Evolutionary conservation across 306 rosid genomes (phyloP), one percentile per base, ranked within the genome.

Genomic region (Pyrus betulifolia): DNA sequence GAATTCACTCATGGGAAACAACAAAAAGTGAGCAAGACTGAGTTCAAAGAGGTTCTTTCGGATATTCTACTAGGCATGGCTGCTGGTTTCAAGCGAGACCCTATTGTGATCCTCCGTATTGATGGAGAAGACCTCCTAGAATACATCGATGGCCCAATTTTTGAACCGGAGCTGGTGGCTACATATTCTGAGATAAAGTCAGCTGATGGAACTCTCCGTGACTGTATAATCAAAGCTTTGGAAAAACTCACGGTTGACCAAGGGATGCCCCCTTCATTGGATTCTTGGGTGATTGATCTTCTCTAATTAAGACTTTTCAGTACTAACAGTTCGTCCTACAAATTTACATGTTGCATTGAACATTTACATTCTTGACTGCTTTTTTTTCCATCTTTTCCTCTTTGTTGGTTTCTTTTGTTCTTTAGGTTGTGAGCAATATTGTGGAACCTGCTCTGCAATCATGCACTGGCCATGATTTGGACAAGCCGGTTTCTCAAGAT

Each of bases 41-140:
- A 96, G 86, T 96, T 96, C 90, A 89, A 89, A 84, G 92, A 82
- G 82, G 97, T 90, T 81, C 92, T 95, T 69, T 92, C 97, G 7
- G 98, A 96, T 85, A 76, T 96, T 80, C 89, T 96, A 11, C 61
- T 92, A 81, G 98, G 96, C 85, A 91, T 96, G 99, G 99, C 99
- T 85, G 93, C 99, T 30, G 99, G 97, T 33, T 86, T 96, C 80
- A 91, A 92, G 87, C 85, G 91, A 78, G 98, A 96, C 74, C 99
- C 99, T 25, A 87, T 96, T 25, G 86, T 96, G 44, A 96, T 96
- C 67, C 92, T 96, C 51, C 96, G 99, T 28, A 96, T 96, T 21
- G 98, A 96, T 76, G 98, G 99, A 6, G 93, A 96, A 88, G 99
- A 96, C 81, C 96, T 96, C 46, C 84, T 81, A 30, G 99, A 96